These are phyloP conservation scores for Onygenales sp. DNA, from an alignment of 2,329 filamentous ascomycete genomes.

Conservation along the genomic window DNA sequence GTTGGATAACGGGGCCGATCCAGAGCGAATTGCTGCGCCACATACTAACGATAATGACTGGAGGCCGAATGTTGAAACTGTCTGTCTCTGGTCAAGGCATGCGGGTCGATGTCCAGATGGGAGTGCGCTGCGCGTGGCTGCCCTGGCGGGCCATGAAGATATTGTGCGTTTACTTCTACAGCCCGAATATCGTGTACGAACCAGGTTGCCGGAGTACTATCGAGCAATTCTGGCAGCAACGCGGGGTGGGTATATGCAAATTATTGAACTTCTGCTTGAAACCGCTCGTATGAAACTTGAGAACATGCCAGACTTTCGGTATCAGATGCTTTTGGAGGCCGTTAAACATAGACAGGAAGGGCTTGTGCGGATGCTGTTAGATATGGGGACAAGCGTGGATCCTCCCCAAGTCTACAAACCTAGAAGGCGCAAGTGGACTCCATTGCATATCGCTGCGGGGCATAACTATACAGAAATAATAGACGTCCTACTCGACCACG, in stretches of 20 bases:
- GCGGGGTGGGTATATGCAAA: neutral
- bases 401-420: neutral
- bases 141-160: neutral
- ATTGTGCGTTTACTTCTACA: neutral
- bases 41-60: neutral
- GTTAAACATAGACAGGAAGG: neutral
- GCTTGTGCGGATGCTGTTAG: neutral
- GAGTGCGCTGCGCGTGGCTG: neutral
- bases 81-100: neutral
- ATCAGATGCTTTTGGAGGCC: neutral
- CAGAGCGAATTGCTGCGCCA: neutral
- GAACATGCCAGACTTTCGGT: neutral
- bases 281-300: neutral
- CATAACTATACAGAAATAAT: neutral
- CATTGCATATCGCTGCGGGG: neutral
- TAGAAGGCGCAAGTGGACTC: neutral
- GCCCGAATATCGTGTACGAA: neutral
- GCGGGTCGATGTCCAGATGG: neutral
- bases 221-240: neutral
- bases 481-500: neutral
- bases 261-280: neutral
- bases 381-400: neutral
- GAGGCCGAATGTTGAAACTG: neutral
- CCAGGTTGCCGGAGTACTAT: neutral
- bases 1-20: neutral